Percentiles rank a stretch among this genome's conserved stretches.
These are phyloP conservation scores for Penicillium ucsense DNA, from an alignment of 495 filamentous ascomycete genomes.

Conservation along the genomic window DNA sequence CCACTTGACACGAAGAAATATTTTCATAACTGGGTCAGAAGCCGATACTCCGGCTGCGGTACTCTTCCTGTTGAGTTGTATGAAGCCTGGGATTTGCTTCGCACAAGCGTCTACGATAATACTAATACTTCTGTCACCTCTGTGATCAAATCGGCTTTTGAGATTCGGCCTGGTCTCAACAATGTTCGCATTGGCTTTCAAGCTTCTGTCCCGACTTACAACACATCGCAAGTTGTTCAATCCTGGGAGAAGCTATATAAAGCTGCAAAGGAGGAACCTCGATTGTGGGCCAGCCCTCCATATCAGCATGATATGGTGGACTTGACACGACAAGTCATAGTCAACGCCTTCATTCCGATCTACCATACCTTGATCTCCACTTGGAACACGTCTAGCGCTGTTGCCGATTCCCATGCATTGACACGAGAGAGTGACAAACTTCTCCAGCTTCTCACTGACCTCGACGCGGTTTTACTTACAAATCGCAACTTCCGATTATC, in stretches of 20 bases:
- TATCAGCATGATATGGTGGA: slow-evolving; percentile 44
- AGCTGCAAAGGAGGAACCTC: slow-evolving; percentile 23
- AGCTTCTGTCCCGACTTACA: slow-evolving; percentile 35
- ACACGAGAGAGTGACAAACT: slow-evolving; percentile 18
- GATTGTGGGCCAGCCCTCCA: slow-evolving; percentile 35
- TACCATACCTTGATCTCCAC: slow-evolving; percentile 29
- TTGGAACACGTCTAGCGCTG: slow-evolving; percentile 18
- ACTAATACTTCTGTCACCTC: slow-evolving; percentile 33
- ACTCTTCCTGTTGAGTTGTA: slow-evolving; percentile 27
- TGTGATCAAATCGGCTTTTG: slow-evolving; percentile 40
- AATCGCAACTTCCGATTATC: slow-evolving; percentile 36
- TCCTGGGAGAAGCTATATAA: slow-evolving; percentile 33
- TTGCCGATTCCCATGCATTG: slow-evolving; percentile 5
- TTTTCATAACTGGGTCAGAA: slow-evolving; percentile 38
- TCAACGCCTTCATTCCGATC: slow-evolving; percentile 34
- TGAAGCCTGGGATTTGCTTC: slow-evolving; percentile 38
- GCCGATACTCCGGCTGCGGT: slow-evolving; percentile 30
- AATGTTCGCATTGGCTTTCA: slow-evolving; percentile 32
- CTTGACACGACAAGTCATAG: slow-evolving; percentile 40
- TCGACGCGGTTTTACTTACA: slow-evolving; percentile 37
- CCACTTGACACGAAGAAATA: slow-evolving; percentile 36
- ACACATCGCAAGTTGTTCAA: slow-evolving; percentile 25
- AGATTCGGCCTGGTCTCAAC: slow-evolving; percentile 30
- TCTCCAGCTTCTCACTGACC: slow-evolving; percentile 22
- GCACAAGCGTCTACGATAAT: slow-evolving; percentile 43